Percentiles rank a stretch among this genome's conserved stretches.
Evolutionary conservation across 2,329 filamentous ascomycete species (phyloP).

Genomic region (Curvularia sp.): DNA sequence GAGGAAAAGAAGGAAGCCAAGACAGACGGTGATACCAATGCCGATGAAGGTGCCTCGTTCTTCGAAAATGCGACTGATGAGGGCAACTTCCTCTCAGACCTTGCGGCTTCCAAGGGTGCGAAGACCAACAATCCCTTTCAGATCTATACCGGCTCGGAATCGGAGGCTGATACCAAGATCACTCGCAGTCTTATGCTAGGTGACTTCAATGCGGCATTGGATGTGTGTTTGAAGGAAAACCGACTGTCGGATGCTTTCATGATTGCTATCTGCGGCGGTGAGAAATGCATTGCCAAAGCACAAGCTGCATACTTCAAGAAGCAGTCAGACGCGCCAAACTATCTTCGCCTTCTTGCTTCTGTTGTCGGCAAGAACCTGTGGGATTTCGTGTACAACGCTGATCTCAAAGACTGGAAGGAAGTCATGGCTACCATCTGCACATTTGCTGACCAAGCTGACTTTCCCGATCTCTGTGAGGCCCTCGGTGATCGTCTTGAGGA

Average conservation of each 20-base stretch:
- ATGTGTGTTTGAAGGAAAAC: constrained; percentile 86
- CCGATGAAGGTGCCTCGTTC: constrained; percentile 70
- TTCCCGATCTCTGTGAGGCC: constrained; percentile 92
- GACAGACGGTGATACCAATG: constrained; percentile 51
- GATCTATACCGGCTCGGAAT: constrained; percentile 84
- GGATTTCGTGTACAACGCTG: constrained; percentile 97
- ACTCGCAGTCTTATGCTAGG: constrained; percentile 89
- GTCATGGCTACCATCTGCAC: constrained; percentile 96
- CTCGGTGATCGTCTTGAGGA: constrained; percentile 91
- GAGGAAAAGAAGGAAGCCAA: constrained; percentile 48
- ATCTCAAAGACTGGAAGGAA: constrained; percentile 94
- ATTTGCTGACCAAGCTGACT: constrained; percentile 88
- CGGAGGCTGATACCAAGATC: constrained; percentile 81
- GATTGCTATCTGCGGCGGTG: constrained; percentile 95
- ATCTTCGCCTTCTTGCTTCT: constrained; percentile 86
- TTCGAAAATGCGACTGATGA: constrained; percentile 74
- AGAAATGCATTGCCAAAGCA: constrained; percentile 91
- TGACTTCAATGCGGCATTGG: constrained; percentile 86
- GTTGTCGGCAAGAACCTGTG: constrained; percentile 96
- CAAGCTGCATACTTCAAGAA: constrained; percentile 89
- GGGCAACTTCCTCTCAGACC: constrained; percentile 85
- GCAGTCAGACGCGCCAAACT: constrained; percentile 84
- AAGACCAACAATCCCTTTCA: constrained; percentile 96
- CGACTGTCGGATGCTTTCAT: constrained; percentile 96
- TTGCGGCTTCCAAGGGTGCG: constrained; percentile 86